Evolutionary conservation across 1,284 basidiomycete genomes (phyloP), one percentile per base, ranked within the genome.

Genomic region (Afroboletus lepidellus): DNA sequence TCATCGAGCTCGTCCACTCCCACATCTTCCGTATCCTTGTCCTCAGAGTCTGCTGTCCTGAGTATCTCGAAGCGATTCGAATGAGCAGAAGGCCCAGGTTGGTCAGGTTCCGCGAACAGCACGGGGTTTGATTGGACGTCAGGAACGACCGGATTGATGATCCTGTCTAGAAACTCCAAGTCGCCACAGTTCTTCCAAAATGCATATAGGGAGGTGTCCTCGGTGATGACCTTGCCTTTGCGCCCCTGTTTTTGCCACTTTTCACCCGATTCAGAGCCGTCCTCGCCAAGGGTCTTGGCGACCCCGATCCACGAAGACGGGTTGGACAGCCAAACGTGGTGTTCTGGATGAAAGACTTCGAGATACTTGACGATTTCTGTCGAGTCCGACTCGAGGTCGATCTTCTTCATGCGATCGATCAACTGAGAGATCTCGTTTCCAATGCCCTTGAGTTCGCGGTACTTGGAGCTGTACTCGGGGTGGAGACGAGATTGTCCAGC

Each of bases 131-230:
- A 33, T n/a, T 36, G 5, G 34, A 46, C 6, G 0, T 5, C 2
- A 18, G 37, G 20, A 16, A 34, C 29, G 13, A 25, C 43, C 1
- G 49, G 51, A 27, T 1, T 34, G 1, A 32, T 29, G 20, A 61
- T 16, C 30, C 21, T 53, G 0, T 60, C 53, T 39, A 79, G 53
- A 54, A 79, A 80, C 0, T 66, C 65, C 5, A 81, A 33, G 52
- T 82, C 80, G 0, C 59, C 50, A 16, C 69, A 69, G 4, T 63
- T 58, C 45, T 66, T 67, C 81, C 81, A 83, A 51, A 75, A 78
- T 0, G 70, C 72, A 57, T 83, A 83, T 0, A 70, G 25, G 0
- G 75, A 75, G 2, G 65, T 56, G 33, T 74, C 71, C 34, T 63
- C 48, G 7, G 20, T 38, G 16, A 54, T 33, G 15, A 58, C 53